phyloP scores from a whole-genome alignment of 495 filamentous ascomycete genomes.

The Cairneyella variabilis region DNA sequence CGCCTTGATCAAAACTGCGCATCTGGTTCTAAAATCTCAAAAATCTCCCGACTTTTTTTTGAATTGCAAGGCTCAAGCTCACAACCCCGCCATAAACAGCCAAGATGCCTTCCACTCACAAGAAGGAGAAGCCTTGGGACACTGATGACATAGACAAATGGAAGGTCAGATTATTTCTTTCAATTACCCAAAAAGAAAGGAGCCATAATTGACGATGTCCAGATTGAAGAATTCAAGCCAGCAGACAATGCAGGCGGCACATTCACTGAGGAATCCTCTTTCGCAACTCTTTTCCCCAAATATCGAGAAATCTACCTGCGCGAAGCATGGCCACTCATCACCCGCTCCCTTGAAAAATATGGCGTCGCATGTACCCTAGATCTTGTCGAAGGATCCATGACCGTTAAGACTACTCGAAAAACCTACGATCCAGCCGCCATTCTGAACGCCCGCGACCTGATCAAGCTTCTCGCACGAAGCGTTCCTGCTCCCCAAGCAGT shows the following conservation, averaged over 20 bases:
- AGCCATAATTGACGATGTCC: constrained; percentile 3
- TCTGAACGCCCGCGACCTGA: constrained; percentile 88
- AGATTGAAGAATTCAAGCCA: constrained; percentile 78
- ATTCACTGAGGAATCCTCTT: constrained; percentile 90
- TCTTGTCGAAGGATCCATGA: constrained; percentile 94
- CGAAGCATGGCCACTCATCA: constrained; percentile 84
- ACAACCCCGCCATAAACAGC: constrained; percentile 12
- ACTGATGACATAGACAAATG: constrained; percentile 97
- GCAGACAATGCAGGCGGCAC: constrained; percentile 82
- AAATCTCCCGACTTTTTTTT: constrained; percentile 16
- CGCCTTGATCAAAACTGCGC: background rate
- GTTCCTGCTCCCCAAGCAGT: constrained; percentile 91
- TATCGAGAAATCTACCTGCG: constrained; percentile 94
- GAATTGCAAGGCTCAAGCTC: constrained; percentile 6
- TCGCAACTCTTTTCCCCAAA: constrained; percentile 91
- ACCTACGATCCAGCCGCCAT: constrained; percentile 94
- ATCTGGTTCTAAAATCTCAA: background rate
- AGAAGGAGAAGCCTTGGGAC: constrained; percentile 95
- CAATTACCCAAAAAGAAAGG: constrained; percentile 5
- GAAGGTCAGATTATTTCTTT: constrained; percentile 52
- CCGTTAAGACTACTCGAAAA: constrained; percentile 89
- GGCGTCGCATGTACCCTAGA: constrained; percentile 87
- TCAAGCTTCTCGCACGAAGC: constrained; percentile 86
- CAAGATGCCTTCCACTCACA: constrained; percentile 88
- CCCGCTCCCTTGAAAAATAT: constrained; percentile 72